Evolutionary conservation across 768 basidiomycete genomes (phyloP), one percentile per base, ranked within the genome.

Genomic region (Auriscalpium vulgare): DNA sequence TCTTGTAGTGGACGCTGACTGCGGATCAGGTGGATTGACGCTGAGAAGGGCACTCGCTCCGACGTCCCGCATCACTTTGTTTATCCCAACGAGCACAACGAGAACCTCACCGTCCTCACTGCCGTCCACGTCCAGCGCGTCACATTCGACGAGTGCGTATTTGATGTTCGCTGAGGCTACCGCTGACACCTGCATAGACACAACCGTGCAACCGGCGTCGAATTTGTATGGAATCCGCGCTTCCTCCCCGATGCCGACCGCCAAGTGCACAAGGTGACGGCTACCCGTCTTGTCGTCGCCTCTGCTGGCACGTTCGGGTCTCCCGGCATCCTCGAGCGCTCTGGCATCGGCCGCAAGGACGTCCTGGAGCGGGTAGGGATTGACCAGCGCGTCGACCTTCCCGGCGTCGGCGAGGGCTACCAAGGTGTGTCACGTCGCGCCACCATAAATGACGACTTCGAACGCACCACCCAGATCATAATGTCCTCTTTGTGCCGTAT

Each of bases 11-110:
- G 5, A 48, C 8, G 16, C 23, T n/a, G 40, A 37, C 35, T 17
- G 50, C 36, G 59, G 48, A 44, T 9, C 43, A 88, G 85, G 62
- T 87, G 80, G 63, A 71, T 87, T 16, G 72, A 80, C 56, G 66
- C 62, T 2, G 65, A 67, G 16, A 80, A 75, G 2, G 84, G 85
- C 23, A 71, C 60, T 46, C 78, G 85, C 19, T 83, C 83, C 0
- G 83, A 86, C 62, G 63, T 76, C 0, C 73, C 84, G 7, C 76
- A 75, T 16, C 36, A 66, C 48, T 71, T 71, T 54, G 49, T 78
- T 2, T 78, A 75, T 49, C 59, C 59, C 1, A 52, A 60, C 35
- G 68, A 70, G 11, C 64, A 68, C 7, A 57, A 67, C 6, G 62
- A 62, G 13, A 74, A 74, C 56, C 43, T 78, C 1, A 61, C 64